phyloP scores from a whole-genome alignment of 1,284 basidiomycete genomes.

The Amylostereum chailletii region DNA sequence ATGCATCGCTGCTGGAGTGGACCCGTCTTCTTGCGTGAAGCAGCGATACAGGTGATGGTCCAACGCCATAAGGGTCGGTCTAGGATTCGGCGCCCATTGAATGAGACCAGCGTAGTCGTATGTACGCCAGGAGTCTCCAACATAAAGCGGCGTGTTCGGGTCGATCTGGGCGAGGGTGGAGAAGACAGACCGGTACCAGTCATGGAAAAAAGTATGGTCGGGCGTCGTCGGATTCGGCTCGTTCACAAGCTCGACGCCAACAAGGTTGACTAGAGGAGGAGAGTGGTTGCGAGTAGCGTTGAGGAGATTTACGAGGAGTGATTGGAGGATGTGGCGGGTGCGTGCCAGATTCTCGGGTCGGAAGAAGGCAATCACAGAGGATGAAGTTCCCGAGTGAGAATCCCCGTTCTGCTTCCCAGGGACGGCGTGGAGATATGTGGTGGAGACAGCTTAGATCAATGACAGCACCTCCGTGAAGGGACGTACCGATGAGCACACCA shows the following conservation, averaged over 20 bases:
- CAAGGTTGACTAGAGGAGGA: slow-evolving; percentile 49
- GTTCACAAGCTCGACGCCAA: slow-evolving; percentile 81
- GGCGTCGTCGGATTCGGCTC: slow-evolving; percentile 57
- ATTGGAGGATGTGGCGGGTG: slow-evolving; percentile 41
- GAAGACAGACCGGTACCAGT: slow-evolving; percentile 63
- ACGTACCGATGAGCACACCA: slow-evolving; percentile 72
- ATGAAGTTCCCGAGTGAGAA: slow-evolving; percentile 56
- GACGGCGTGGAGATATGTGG: slow-evolving; percentile 61
- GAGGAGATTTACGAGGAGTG: slow-evolving; percentile 37
- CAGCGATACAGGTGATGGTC: slow-evolving; percentile 88
- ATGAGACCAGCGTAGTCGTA: slow-evolving; percentile 58
- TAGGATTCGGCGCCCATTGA: slow-evolving; percentile 19
- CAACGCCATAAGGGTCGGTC: slow-evolving; percentile 67
- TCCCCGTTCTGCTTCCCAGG: slow-evolving; percentile 73
- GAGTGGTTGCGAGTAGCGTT: slow-evolving; percentile 23
- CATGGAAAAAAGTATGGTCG: slow-evolving; percentile 38
- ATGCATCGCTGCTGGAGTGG: slow-evolving; percentile 51
- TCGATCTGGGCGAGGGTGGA: slow-evolving; percentile 45
- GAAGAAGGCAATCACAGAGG: slow-evolving; percentile 41
- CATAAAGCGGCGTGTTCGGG: slow-evolving; percentile 55
- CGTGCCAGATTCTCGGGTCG: slow-evolving; percentile 42
- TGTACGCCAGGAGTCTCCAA: slow-evolving; percentile 76
- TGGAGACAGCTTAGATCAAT: not conserved
- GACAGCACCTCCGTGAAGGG: not conserved
- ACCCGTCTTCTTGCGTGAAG: slow-evolving; percentile 59